These are phyloP conservation scores for Claviceps cyperi DNA, from an alignment of 2,329 filamentous ascomycete species.

Conservation along the genomic window DNA sequence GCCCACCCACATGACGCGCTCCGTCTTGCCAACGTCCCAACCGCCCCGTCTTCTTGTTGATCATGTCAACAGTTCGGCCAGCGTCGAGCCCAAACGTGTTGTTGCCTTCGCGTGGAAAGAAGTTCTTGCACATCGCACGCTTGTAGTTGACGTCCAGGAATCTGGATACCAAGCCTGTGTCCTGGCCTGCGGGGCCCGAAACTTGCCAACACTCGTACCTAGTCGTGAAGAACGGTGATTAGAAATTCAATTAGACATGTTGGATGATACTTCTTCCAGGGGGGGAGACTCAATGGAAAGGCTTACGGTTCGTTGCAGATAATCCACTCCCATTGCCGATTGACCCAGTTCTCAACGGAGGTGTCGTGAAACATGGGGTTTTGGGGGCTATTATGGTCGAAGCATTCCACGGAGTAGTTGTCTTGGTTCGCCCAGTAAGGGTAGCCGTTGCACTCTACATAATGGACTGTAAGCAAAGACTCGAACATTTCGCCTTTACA, in stretches of 20 bases:
- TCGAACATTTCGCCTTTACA: slow-evolving; percentile 12
- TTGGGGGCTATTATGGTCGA: slow-evolving; percentile 4
- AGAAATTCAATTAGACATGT: not conserved
- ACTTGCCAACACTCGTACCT: no score
- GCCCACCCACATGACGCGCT: slow-evolving; percentile 42
- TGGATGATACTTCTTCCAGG: not conserved
- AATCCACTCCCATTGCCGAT: slow-evolving; percentile 44
- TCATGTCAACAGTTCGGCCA: slow-evolving; percentile 20
- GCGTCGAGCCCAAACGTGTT: no score
- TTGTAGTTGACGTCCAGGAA: slow-evolving; percentile 27
- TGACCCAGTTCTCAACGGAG: slow-evolving; percentile 24
- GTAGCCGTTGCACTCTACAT: not conserved
- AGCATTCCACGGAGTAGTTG: slow-evolving; percentile 13
- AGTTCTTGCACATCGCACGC: slow-evolving; percentile 38
- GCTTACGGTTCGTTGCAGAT: slow-evolving; percentile 45
- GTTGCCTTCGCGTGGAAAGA: slow-evolving; percentile 34
- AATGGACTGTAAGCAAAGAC: slow-evolving; percentile 35
- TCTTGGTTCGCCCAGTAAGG: slow-evolving; percentile 8
- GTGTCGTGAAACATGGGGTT: slow-evolving; percentile 36
- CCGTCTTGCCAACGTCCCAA: slow-evolving; percentile 36
- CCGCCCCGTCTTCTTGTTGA: slow-evolving; percentile 42
- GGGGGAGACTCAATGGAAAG: slow-evolving; percentile 8
- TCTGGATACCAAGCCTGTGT: no score
- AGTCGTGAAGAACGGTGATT: not conserved
- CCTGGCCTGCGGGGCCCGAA: no score